These are phyloP conservation scores for Fusarium illudens DNA, from an alignment of 2,329 filamentous ascomycete species.

Conservation along the genomic window DNA sequence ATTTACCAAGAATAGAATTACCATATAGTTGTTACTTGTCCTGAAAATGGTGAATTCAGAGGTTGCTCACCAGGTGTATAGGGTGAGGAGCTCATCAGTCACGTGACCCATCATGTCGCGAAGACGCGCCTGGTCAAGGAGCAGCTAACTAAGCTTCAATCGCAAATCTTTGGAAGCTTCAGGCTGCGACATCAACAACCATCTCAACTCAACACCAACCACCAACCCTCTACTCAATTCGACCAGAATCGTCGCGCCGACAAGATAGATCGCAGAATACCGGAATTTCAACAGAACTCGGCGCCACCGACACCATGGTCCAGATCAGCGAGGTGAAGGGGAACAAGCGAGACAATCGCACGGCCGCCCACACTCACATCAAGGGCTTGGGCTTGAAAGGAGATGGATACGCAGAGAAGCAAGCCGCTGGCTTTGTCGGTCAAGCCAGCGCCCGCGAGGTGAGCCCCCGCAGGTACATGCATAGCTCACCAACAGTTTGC, in stretches of 20 bases:
- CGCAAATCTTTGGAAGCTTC: constrained; percentile 48
- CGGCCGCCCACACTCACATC: constrained; percentile 97
- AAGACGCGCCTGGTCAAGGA: constrained; percentile 39
- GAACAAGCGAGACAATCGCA: constrained; percentile 94
- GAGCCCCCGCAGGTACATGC: constrained; percentile 37
- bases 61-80: constrained; percentile 6
- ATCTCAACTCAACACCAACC: constrained; percentile 11
- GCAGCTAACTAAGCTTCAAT: constrained; percentile 41
- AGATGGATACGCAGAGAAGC: constrained; percentile 85
- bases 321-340: constrained; percentile 95
- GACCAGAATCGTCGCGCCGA: constrained; percentile 7
- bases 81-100: constrained; percentile 6
- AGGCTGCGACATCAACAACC: constrained; percentile 32
- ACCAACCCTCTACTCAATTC: constrained; percentile 10
- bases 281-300: constrained; percentile 23
- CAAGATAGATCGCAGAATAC: neutral
- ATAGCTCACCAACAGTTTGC: constrained; percentile 7
- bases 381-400: constrained; percentile 87
- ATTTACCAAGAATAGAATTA: no score
- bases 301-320: constrained; percentile 68
- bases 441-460: constrained; percentile 90
- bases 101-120: constrained; percentile 43
- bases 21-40: no score
- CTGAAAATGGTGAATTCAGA: neutral
- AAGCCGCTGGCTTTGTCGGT: constrained; percentile 86